Conservation (phyloP, 352 stramenopile species). For the Phytophthora hibernalis region DNA sequence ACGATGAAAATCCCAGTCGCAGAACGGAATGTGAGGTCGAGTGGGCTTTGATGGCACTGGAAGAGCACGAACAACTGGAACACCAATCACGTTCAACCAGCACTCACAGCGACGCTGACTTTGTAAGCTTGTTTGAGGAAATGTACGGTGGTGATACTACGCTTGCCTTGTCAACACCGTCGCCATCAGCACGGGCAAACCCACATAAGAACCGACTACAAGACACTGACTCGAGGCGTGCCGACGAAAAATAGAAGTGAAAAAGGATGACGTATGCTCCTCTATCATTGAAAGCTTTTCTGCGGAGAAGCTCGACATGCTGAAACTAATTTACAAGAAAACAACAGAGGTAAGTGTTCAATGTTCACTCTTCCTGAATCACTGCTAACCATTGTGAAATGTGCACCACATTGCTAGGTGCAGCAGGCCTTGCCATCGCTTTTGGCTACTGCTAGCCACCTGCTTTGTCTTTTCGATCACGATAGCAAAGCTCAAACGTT, state of each 20-base stretch:
- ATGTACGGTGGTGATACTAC: conserved; percentile 29
- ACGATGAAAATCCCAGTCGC: neutral
- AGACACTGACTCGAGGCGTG: neutral
- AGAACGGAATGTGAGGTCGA: conserved; percentile 27
- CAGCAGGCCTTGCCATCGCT: conserved; percentile 5
- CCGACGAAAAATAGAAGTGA: neutral
- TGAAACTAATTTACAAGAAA: conserved; percentile 15
- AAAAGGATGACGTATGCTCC: neutral
- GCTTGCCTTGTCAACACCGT: conserved; percentile 19
- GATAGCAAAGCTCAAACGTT: neutral
- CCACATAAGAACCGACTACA: neutral
- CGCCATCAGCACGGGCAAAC: conserved; percentile 5
- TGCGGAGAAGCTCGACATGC: conserved; percentile 11
- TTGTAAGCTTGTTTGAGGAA: conserved; percentile 38
- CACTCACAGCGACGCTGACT: conserved; percentile 9
- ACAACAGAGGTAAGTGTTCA: conserved; percentile 11
- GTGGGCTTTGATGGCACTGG: conserved; percentile 31
- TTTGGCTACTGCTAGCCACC: neutral
- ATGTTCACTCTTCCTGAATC: neutral
- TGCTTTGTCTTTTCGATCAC: conserved; percentile 12
- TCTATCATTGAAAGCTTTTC: neutral
- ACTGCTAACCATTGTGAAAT: neutral
- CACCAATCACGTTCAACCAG: conserved; percentile 8
- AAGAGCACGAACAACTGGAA: conserved; percentile 24
- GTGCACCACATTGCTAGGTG: neutral